Evolutionary conservation across 257 asterid species (phyloP), one percentile per base, ranked within the genome.

Genomic region (Gentiana macrophylla): DNA sequence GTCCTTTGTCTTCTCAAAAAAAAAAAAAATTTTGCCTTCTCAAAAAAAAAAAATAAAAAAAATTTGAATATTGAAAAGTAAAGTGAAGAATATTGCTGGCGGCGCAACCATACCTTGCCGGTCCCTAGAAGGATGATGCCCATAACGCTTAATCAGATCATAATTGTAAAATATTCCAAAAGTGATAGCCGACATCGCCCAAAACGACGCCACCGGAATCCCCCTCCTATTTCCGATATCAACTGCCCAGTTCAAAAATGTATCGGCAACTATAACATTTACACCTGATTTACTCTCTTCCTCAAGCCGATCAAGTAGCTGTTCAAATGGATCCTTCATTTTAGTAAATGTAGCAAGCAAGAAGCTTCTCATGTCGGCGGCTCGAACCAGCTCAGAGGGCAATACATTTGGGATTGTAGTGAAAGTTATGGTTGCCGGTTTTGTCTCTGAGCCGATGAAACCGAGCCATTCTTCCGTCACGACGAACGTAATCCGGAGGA

Each of bases 391-490:
- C 79, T 86, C 95, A 36, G 77, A 63, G 15, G 86, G 90, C 59
- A 84, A 34, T 2, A 84, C 94, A 52, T 84, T 81, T 0, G 94
- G 94, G 65, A 84, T 84, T n/a, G 84, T 69, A 55, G 75, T 83
- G 65, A 79, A 84, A 11, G 57, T 70, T 5, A 84, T 63, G 47
- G 33, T 50, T 0, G 66, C 64, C 58, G 88, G 84, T 76, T 69
- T 75, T 11, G 70, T 70, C 3, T 83, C 87, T 44, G 86, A 65
- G 63, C 76, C 82, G 66, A 84, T 68, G 49, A 84, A 13, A 55
- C 81, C 79, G 38, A 80, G 80, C 94, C 94, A 84, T 67, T 84
- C 94, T 62, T 81, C 94, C 1, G 94, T 84, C 57, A 84, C 55
- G 1, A 84, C 79, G 60, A 84, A 59, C 50, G 89, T 81, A 53